Base-by-base conservation (phyloP, 352 stramenopile species). In the Pythium chondricola region DNA sequence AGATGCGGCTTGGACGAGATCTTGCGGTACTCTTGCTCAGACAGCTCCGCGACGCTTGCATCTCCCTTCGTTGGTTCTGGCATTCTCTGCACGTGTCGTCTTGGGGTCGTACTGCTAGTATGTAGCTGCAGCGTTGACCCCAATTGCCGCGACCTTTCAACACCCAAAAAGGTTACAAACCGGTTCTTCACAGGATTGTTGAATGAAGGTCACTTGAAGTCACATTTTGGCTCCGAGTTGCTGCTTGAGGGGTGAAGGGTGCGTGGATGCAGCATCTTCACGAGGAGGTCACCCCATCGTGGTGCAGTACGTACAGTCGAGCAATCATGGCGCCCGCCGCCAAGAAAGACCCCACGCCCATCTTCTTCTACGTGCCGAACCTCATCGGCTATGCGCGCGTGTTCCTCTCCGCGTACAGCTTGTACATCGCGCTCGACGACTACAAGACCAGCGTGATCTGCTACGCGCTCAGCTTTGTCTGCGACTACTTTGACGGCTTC, bases 401-500 rank as follows among this genome's bases (percentile, higher is more conserved):
- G 36, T 16, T 81, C 30, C 82, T 92, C 42, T 95, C 90, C 16
- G 45, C 94, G 30, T 78, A 85, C 55, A 95, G 76, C 58, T 79
- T 98, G 26, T 69, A 66, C 38, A 75, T 97, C 44, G 82, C 85
- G 22, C 56, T 74, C 9, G 69, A 71, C 38, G 63, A 83, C 48
- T 94, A 86, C 61, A 79, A 85, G 60, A 69, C 69, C 14, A 88
- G 80, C 56, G 63, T 96, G 11, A 16, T 82, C 29, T 94, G 84
- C 69, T 99, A 99, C 67, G 63, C 95, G 30, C 61, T 95, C 41
- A 97, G 90, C 64, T 99, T 99, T 71, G 85, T 87, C 7, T 98
- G 95, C 59, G 96, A 99, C 75, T 91, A 98, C 54, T 98, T 99
- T 55, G 96, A 99, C 71, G 96, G 96, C 50, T 93, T 97, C 63